Evolutionary conservation across 1,139 yeast species (phyloP).

Genomic region (Saccharomycopsis phalli): DNA sequence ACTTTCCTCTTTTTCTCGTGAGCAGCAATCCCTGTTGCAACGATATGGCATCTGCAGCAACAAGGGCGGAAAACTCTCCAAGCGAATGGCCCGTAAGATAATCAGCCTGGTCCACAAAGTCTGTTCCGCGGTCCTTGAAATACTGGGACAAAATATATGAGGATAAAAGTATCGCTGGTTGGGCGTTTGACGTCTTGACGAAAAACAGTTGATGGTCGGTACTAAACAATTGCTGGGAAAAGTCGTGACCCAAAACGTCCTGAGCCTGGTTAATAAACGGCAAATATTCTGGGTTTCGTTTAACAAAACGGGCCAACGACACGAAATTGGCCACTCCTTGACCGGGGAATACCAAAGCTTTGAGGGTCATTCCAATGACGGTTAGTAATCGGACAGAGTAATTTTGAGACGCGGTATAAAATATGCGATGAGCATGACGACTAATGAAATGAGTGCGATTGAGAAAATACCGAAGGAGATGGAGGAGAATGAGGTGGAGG

Average conservation of each 20-base stretch:
- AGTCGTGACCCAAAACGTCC: constrained; percentile 2
- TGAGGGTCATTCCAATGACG: background rate
- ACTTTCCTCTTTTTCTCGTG: constrained; percentile 26
- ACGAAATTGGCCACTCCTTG: constrained; percentile 25
- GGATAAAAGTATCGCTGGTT: constrained; percentile 28
- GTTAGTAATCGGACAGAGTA: too few species aligned
- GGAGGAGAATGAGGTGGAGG: background rate
- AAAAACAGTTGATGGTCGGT: constrained; percentile 14
- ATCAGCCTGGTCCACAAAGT: constrained; percentile 23
- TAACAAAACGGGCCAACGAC: constrained; percentile 7
- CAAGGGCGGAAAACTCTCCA: constrained; percentile 28
- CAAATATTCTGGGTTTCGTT: constrained; percentile 4
- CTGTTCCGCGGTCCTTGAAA: constrained; percentile 21
- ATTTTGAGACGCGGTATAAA: too few species aligned
- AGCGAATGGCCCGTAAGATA: constrained; percentile 30
- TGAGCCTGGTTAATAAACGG: constrained; percentile 3
- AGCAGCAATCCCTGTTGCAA: constrained; percentile 25
- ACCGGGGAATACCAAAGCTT: constrained; percentile 26
- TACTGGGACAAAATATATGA: constrained; percentile 24
- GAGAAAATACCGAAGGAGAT: too few species aligned
- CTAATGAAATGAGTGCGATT: too few species aligned
- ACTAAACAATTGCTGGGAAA: background rate
- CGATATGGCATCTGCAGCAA: constrained; percentile 24
- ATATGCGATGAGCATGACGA: too few species aligned
- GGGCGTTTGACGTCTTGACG: constrained; percentile 27